Evolutionary conservation across 2,329 filamentous ascomycete species (phyloP).

Genomic region (Cladophialophora immunda): DNA sequence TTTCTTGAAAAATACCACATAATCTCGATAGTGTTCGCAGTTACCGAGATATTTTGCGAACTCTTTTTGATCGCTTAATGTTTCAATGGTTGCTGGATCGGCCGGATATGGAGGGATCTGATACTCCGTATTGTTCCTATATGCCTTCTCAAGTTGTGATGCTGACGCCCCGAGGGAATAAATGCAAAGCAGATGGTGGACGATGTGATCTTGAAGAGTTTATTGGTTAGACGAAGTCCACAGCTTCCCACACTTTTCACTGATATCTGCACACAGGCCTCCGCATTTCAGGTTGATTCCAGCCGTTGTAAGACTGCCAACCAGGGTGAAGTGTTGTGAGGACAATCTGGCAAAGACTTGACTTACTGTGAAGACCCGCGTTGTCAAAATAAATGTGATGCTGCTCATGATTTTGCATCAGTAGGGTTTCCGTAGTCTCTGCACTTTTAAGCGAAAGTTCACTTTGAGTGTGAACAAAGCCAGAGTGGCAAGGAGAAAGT

Average conservation of each 20-base stretch:
- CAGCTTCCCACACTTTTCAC: too few relatives aligned
- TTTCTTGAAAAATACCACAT: constrained; percentile 76
- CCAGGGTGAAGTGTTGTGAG: too few relatives aligned
- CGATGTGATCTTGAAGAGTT: constrained; percentile 1
- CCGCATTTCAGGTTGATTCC: too few relatives aligned
- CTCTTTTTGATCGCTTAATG: constrained; percentile 62
- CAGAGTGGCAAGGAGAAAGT: too few relatives aligned
- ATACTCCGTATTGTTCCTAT: constrained; percentile 70
- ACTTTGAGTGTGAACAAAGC: too few relatives aligned
- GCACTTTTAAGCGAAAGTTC: not conserved
- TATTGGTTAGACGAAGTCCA: too few relatives aligned
- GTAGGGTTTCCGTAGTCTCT: constrained; percentile 1
- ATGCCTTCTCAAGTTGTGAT: constrained; percentile 69
- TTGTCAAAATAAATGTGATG: not conserved
- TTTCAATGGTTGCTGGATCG: constrained; percentile 47
- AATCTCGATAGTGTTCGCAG: constrained; percentile 73
- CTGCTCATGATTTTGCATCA: not conserved
- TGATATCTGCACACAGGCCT: too few relatives aligned
- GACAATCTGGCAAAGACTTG: too few relatives aligned
- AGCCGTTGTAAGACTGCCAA: too few relatives aligned
- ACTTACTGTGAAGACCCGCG: not conserved
- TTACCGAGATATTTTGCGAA: constrained; percentile 70
- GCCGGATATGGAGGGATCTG: constrained; percentile 65
- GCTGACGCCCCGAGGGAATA: constrained; percentile 69
- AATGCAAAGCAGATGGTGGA: constrained; percentile 30